Evolutionary conservation across 441 rosid genomes (phyloP).

Genomic region (Biscutella auriculata): DNA sequence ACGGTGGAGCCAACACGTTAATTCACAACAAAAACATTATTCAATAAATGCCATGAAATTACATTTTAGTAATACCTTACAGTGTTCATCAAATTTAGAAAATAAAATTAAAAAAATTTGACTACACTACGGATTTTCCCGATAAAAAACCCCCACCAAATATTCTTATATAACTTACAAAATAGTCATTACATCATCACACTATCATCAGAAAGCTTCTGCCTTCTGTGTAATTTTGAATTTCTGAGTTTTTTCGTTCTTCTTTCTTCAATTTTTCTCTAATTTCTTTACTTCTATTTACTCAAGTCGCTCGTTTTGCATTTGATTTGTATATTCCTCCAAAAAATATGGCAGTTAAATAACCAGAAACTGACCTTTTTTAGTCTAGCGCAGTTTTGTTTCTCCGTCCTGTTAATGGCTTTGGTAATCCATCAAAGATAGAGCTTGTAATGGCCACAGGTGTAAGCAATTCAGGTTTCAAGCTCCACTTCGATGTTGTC

Average conservation of each 20-base stretch:
- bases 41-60: too few species aligned
- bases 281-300: slow-evolving; percentile 24
- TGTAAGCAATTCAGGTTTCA: slow-evolving; percentile 46
- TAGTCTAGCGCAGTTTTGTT: slow-evolving; percentile 48
- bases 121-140: slow-evolving; percentile 13
- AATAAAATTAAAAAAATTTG: neutral
- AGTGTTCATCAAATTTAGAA: slow-evolving; percentile 1
- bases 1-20: too few species aligned
- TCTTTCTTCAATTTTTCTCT: slow-evolving; percentile 3
- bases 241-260: neutral
- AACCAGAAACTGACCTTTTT: slow-evolving; percentile 20
- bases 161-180: slow-evolving; percentile 10
- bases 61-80: too few species aligned
- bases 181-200: slow-evolving; percentile 3
- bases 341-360: slow-evolving; percentile 13
- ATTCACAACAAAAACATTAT: too few species aligned
- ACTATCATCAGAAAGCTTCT: slow-evolving; percentile 11
- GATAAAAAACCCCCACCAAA: neutral
- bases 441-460: slow-evolving; percentile 43
- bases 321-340: slow-evolving; percentile 17
- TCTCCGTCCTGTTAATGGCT: slow-evolving; percentile 41
- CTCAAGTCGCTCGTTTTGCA: slow-evolving; percentile 18
- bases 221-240: neutral
- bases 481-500: slow-evolving; percentile 37
- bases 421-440: slow-evolving; percentile 58